Conservation (phyloP, 2,329 filamentous ascomycete species). For the Pseudogymnoascus sp. region DNA sequence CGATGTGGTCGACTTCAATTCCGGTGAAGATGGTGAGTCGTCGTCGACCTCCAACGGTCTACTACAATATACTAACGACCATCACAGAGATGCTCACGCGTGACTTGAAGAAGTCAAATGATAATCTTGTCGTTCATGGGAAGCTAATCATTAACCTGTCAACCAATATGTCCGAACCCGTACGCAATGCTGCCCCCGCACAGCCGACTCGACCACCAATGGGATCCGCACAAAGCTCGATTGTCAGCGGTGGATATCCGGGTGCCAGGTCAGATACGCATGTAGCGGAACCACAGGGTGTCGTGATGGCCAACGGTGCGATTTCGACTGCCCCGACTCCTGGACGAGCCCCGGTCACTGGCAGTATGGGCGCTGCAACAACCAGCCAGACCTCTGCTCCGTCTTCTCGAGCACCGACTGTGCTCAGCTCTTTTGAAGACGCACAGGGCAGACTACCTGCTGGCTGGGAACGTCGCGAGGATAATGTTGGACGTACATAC, state of each 20-base stretch:
- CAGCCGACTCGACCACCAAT: constrained; percentile 22
- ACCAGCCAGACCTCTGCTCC: constrained; percentile 13
- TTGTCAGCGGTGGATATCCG: constrained; percentile 17
- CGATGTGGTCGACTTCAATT: constrained; percentile 83
- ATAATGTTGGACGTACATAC: constrained; percentile 90
- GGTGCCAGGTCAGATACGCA: constrained; percentile 22
- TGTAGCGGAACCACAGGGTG: constrained; percentile 16
- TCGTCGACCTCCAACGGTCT: constrained; percentile 17
- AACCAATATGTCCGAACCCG: constrained; percentile 71
- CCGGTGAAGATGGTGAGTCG: constrained; percentile 86
- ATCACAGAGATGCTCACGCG: constrained; percentile 83
- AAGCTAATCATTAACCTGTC: constrained; percentile 96
- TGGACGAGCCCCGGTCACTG: constrained; percentile 27
- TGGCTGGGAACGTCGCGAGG: constrained; percentile 93
- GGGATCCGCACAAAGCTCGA: constrained; percentile 26
- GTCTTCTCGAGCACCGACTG: constrained; percentile 30
- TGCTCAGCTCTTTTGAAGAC: constrained; percentile 90
- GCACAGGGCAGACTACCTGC: constrained; percentile 84
- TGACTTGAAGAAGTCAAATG: constrained; percentile 94
- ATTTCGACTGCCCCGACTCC: constrained; percentile 24
- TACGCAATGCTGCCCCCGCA: constrained; percentile 34
- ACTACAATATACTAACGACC: constrained; percentile 7
- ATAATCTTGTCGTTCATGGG: constrained; percentile 94
- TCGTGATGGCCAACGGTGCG: constrained; percentile 24
- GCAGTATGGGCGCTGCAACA: constrained; percentile 22